These are phyloP conservation scores for Sanghuangporus sanghuang DNA, from an alignment of 1,284 basidiomycete genomes.

Conservation along the genomic window DNA sequence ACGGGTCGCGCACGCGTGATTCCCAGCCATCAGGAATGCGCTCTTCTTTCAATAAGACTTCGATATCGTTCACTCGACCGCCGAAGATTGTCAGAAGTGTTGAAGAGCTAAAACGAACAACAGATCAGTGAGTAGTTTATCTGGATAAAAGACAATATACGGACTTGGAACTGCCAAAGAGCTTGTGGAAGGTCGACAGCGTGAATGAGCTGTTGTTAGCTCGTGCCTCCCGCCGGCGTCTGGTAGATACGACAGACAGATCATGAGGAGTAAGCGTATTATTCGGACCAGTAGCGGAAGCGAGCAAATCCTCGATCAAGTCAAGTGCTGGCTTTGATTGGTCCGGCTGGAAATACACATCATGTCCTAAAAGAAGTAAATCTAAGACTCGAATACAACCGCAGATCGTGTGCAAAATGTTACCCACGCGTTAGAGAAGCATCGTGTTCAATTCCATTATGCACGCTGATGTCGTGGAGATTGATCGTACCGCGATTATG, in stretches of 20 bases:
- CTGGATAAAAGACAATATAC: conserved; percentile 24
- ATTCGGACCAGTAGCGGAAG: conserved; percentile 53
- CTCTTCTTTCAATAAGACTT: conserved; percentile 54
- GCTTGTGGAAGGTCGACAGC: conserved; percentile 42
- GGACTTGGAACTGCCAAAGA: conserved; percentile 66
- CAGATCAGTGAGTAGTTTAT: conserved; percentile 13
- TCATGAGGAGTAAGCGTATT: conserved; percentile 49
- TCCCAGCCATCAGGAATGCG: conserved; percentile 68
- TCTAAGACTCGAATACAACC: background rate
- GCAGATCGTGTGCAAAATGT: background rate
- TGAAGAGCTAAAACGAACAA: conserved; percentile 36
- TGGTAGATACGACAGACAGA: conserved; percentile 47
- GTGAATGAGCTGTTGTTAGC: conserved; percentile 51
- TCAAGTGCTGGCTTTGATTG: conserved; percentile 46
- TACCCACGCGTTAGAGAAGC: conserved; percentile 62
- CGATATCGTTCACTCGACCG: conserved; percentile 51
- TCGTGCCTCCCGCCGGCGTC: conserved; percentile 53
- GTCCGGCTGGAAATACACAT: conserved; percentile 41
- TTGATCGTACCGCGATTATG: conserved; percentile 58
- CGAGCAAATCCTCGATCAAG: conserved; percentile 54
- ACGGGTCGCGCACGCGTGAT: conserved; percentile 43
- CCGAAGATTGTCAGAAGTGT: conserved; percentile 62
- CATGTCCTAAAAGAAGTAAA: conserved; percentile 45
- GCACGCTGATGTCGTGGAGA: conserved; percentile 57
- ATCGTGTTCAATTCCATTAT: conserved; percentile 78